Percentiles rank a stretch among this genome's conserved stretches.
These are phyloP conservation scores for Cladorrhinum sp. DNA, from an alignment of 2,329 filamentous ascomycete species.

Conservation along the genomic window DNA sequence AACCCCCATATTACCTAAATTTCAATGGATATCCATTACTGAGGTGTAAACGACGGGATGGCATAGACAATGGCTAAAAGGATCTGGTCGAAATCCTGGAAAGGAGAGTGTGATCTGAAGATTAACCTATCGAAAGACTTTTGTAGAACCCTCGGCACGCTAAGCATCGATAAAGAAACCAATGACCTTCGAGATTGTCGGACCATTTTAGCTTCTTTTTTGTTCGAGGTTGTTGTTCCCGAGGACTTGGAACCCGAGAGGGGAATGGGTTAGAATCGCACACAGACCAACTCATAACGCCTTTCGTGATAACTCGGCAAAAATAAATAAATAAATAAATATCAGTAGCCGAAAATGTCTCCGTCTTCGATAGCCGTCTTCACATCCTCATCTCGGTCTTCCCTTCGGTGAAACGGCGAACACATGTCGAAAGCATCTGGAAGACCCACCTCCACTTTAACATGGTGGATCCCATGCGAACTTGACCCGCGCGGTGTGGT, in stretches of 20 bases:
- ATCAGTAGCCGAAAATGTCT: neutral
- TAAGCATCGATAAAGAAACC: neutral
- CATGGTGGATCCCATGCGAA: neutral
- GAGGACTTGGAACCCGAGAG: neutral
- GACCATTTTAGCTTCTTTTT: neutral
- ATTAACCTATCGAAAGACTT: neutral
- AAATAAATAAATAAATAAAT: neutral
- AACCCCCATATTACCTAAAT: neutral
- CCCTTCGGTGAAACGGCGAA: neutral
- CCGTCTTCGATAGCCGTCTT: neutral
- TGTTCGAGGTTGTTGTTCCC: too few species aligned
- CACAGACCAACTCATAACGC: neutral
- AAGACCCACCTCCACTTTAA: neutral
- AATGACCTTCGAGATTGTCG: neutral
- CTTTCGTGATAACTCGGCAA: neutral
- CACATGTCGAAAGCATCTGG: neutral
- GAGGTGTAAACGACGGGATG: neutral
- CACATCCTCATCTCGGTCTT: neutral
- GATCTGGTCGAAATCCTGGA: neutral
- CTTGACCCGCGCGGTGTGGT: too few species aligned
- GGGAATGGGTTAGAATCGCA: neutral
- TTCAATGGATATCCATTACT: neutral
- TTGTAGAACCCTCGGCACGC: neutral
- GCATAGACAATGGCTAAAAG: neutral
- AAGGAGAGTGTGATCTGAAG: neutral